phyloP scores from a whole-genome alignment of 345 rosid species.

The Xanthoceras sorbifolium region DNA sequence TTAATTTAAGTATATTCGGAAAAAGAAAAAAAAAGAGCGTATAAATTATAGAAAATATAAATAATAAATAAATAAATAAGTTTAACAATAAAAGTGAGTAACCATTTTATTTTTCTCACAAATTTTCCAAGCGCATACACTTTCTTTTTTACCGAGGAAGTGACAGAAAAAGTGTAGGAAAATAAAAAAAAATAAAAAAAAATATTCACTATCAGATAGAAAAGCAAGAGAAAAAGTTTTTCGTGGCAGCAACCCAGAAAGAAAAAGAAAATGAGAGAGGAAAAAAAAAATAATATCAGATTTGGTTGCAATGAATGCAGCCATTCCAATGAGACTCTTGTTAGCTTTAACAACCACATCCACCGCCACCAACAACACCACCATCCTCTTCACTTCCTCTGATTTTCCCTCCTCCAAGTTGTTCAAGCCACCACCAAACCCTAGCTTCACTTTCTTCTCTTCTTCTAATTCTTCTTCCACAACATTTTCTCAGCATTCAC shows the following conservation, averaged over 20 bases:
- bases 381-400: neutral
- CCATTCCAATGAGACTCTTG: neutral
- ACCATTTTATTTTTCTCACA: neutral
- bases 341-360: neutral
- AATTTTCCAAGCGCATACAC: neutral
- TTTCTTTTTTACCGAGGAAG: neutral
- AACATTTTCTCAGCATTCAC: neutral
- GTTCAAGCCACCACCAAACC: neutral
- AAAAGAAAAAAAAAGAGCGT: too few relatives aligned
- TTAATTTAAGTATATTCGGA: too few relatives aligned
- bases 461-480: neutral
- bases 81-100: neutral
- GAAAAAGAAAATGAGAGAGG: neutral
- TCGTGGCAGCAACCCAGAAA: neutral
- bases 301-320: conserved; percentile 1
- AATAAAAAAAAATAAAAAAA: neutral
- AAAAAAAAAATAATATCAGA: neutral
- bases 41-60: too few relatives aligned
- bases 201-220: neutral
- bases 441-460: neutral
- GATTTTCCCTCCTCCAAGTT: neutral
- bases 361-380: neutral
- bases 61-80: too few relatives aligned
- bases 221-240: neutral
- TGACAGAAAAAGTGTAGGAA: neutral